Evolutionary conservation across 2,329 filamentous ascomycete species (phyloP).

Genomic region (Chaetoscypha palmicola): DNA sequence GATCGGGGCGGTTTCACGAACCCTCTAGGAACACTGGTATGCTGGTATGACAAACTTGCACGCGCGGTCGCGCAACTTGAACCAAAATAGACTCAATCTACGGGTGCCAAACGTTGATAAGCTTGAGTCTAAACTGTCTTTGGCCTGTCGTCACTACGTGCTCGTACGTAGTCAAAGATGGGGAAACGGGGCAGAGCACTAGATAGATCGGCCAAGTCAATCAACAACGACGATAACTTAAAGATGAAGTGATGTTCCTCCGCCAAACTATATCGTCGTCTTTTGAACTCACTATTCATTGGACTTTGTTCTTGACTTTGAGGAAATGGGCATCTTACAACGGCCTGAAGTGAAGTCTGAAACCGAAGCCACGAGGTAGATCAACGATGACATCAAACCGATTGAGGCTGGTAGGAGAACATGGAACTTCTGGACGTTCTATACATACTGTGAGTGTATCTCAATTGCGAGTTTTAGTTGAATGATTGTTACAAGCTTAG

Average conservation of each 20-base stretch:
- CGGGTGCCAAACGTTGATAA: too few relatives aligned
- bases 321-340: slow-evolving; percentile 1
- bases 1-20: too few relatives aligned
- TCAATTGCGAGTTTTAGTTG: not conserved
- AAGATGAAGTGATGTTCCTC: too few relatives aligned
- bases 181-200: not conserved
- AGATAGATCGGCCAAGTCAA: not conserved
- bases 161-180: not conserved
- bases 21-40: too few relatives aligned
- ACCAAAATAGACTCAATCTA: too few relatives aligned
- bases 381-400: slow-evolving; percentile 46
- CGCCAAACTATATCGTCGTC: too few relatives aligned
- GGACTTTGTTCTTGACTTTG: not conserved
- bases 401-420: slow-evolving; percentile 29
- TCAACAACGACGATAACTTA: not conserved
- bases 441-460: slow-evolving; percentile 36
- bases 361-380: slow-evolving; percentile 30
- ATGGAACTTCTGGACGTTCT: slow-evolving; percentile 38
- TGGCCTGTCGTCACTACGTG: too few relatives aligned
- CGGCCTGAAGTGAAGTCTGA: slow-evolving; percentile 10
- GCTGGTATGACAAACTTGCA: too few relatives aligned
- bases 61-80: too few relatives aligned
- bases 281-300: too few relatives aligned
- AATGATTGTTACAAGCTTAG: not conserved
- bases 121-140: too few relatives aligned